phyloP scores from a whole-genome alignment of 352 stramenopile genomes.

The Phytophthora macrochlamydospora region DNA sequence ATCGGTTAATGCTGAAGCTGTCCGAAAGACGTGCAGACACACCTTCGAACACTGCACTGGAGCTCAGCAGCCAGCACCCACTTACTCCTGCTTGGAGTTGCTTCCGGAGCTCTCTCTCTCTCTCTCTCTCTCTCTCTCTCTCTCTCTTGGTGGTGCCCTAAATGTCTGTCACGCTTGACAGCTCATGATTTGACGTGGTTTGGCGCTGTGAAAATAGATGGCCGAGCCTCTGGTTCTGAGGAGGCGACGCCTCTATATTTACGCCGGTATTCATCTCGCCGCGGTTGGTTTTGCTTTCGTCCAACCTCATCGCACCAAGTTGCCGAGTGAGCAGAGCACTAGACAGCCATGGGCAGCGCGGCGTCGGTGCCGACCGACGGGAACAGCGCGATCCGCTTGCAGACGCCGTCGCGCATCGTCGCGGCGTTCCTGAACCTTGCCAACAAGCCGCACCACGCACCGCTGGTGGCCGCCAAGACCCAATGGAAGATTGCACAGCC shows the following conservation, averaged over 20 bases:
- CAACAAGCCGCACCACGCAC: constrained; percentile 71
- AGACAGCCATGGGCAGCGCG: constrained; percentile 33
- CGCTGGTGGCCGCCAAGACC: constrained; percentile 76
- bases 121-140: too few species aligned
- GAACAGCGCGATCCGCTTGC: constrained; percentile 29
- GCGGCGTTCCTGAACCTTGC: constrained; percentile 51
- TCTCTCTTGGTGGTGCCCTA: too few species aligned
- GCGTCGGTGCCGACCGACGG: constrained; percentile 45
- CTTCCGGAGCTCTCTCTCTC: too few species aligned
- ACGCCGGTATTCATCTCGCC: neutral
- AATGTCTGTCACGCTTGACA: too few species aligned
- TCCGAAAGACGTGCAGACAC: too few species aligned
- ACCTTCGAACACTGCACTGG: too few species aligned
- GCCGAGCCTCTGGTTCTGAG: neutral
- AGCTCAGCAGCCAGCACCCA: too few species aligned
- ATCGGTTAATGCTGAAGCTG: too few species aligned
- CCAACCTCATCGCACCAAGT: neutral
- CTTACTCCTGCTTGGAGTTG: too few species aligned
- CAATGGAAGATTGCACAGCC: constrained; percentile 76
- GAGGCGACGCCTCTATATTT: neutral
- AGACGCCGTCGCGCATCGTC: constrained; percentile 57
- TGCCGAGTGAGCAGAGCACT: constrained; percentile 1
- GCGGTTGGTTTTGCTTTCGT: neutral
- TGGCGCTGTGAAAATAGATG: too few species aligned
- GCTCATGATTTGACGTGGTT: too few species aligned